phyloP scores from a whole-genome alignment of 208 protist genomes.

The Wallacemonas collosoma region DNA sequence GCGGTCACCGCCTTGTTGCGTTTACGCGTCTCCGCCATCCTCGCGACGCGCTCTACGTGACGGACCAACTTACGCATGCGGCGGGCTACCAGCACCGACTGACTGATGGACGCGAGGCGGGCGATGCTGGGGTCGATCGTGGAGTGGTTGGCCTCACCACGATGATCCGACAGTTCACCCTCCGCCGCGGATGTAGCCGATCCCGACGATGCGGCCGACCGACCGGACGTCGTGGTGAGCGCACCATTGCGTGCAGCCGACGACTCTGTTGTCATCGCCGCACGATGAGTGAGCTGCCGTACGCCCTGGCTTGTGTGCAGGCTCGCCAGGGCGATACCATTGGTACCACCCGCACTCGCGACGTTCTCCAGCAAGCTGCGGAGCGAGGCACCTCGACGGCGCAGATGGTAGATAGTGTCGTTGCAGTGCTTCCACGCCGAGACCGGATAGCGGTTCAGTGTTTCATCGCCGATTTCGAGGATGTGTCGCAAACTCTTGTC shows the following conservation, averaged over 20 bases:
- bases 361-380: slow-evolving; percentile 54
- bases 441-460: slow-evolving; percentile 59
- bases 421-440: slow-evolving; percentile 87
- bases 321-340: slow-evolving; percentile 16
- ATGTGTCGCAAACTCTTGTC: slow-evolving; percentile 55
- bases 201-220: too few relatives aligned
- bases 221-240: neutral
- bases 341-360: slow-evolving; percentile 19
- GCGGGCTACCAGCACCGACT: slow-evolving; percentile 79
- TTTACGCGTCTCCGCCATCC: slow-evolving; percentile 52
- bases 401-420: slow-evolving; percentile 84
- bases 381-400: slow-evolving; percentile 67
- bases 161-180: too few relatives aligned
- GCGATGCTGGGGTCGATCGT: slow-evolving; percentile 9
- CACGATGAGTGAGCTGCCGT: neutral
- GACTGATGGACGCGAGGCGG: slow-evolving; percentile 54
- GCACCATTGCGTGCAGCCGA: neutral
- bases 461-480: slow-evolving; percentile 34
- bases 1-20: slow-evolving; percentile 28
- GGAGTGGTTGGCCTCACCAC: too few relatives aligned
- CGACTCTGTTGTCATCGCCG: neutral
- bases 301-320: neutral
- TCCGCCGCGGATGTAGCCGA: too few relatives aligned
- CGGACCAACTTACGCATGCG: slow-evolving; percentile 83
- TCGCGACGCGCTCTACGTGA: slow-evolving; percentile 72